Base-by-base conservation (phyloP, 164 flowering plant species). In the Dillenia turbinata region DNA sequence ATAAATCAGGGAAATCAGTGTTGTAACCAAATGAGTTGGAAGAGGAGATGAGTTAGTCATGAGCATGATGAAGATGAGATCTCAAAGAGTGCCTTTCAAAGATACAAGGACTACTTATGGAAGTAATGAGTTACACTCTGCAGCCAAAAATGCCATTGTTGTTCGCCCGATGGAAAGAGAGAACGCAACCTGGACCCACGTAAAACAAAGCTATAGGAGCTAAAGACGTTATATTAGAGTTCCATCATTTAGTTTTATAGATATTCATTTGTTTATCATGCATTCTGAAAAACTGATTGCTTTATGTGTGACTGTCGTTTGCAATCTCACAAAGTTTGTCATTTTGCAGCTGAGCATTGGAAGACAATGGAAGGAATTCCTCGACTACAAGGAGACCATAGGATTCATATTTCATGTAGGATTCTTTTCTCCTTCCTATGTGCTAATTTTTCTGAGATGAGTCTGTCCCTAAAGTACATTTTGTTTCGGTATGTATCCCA, bases 351-450 rank as follows among this genome's bases (percentile, higher is more conserved):
- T 72, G 49, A 79, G 90, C 85, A 84, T 90, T 73, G 96, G 90
- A 52, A 81, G 63, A 68, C 90, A 90, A 64, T 87, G 93, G 96
- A 90, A 90, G 77, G 87, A 82, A 67, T 80, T 86, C 56, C 79
- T 90, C 13, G 91, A 89, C 63, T 77, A 74, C 80, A 87, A 72
- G 40, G 89, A 83, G 0, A 77, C 24, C 54, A 77, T 87, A 10
- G 90, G 90, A 2, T 90, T 83, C 77, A 81, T 86, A 33, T 67
- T 81, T 63, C 85, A 81, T 67, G 85, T 81, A 69, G 70, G 79
- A 15, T 5, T 24, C 8, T 19, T 45, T 63, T 10, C 45, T 45
- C 47, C n/a, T 16, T 14, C 15, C 17, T 15, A 9, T 51, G 54
- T 11, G n/a, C 17, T 12, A 52, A 10, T 52, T 52, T 52, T 16